Conservation (phyloP, 2,329 filamentous ascomycete genomes). For the Eutypella sp. region DNA sequence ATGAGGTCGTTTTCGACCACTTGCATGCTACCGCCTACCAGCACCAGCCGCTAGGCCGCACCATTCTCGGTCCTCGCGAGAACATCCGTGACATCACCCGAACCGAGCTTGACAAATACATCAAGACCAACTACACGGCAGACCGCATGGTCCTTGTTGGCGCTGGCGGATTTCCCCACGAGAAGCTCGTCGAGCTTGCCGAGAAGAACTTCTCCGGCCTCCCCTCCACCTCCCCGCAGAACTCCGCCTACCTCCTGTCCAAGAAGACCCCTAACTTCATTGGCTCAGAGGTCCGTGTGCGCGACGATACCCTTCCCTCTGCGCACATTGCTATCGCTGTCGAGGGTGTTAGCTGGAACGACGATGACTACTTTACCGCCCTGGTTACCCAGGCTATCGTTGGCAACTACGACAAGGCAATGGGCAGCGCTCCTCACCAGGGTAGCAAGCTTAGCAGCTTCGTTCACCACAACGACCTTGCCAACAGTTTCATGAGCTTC, state of each 20-base stretch:
- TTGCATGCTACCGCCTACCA: constrained; percentile 98
- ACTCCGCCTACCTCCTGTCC: constrained; percentile 68
- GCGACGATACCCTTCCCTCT: constrained; percentile 92
- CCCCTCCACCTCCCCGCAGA: constrained; percentile 69
- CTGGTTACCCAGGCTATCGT: constrained; percentile 97
- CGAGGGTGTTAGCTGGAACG: constrained; percentile 99
- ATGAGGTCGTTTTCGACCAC: constrained; percentile 99
- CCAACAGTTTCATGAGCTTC: constrained; percentile 99
- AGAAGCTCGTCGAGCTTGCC: constrained; percentile 89
- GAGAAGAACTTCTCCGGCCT: constrained; percentile 90
- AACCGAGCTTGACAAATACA: constrained; percentile 88
- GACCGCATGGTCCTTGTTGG: constrained; percentile 99
- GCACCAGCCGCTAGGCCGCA: constrained; percentile 91
- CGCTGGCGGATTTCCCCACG: constrained; percentile 88
- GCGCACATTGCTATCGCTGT: constrained; percentile 98
- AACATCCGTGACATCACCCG: constrained; percentile 97
- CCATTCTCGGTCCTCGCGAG: constrained; percentile 94
- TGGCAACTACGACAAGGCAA: constrained; percentile 98
- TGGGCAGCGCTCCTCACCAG: constrained; percentile 95
- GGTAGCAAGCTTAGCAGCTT: constrained; percentile 97
- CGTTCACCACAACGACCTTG: constrained; percentile 89
- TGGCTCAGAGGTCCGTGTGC: constrained; percentile 90
- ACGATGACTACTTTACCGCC: constrained; percentile 97
- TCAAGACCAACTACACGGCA: constrained; percentile 99
- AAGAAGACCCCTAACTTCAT: constrained; percentile 93